These are phyloP conservation scores for Terfezia boudieri DNA, from an alignment of 495 filamentous ascomycete species.

Conservation along the genomic window DNA sequence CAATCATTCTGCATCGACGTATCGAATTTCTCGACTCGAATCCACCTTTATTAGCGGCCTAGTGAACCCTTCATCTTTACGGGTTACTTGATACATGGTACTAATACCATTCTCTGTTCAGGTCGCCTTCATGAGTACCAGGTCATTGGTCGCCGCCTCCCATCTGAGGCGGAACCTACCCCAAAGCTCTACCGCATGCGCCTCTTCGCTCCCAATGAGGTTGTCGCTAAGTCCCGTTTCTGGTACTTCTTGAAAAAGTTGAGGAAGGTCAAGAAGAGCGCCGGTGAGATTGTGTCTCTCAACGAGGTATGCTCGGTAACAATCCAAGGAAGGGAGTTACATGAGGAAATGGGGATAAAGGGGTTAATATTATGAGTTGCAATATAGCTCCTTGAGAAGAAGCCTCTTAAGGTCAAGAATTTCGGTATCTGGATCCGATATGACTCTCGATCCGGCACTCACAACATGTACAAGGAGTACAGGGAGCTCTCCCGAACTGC, in stretches of 20 bases:
- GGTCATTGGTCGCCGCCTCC: slow-evolving; percentile 98
- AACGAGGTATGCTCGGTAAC: slow-evolving; percentile 52
- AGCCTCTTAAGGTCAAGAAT: slow-evolving; percentile 98
- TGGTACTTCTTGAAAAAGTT: slow-evolving; percentile 99
- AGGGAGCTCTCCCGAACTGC: slow-evolving; percentile 88
- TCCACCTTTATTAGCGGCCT: too few species aligned
- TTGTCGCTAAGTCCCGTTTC: slow-evolving; percentile 97
- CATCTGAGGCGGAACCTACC: slow-evolving; percentile 78
- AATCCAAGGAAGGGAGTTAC: not conserved
- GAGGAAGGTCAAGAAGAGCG: slow-evolving; percentile 98
- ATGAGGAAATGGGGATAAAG: not conserved
- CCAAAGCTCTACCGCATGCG: slow-evolving; percentile 99
- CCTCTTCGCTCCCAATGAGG: slow-evolving; percentile 92
- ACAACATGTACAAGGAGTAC: slow-evolving; percentile 99
- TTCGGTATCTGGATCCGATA: slow-evolving; percentile 99
- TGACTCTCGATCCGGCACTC: slow-evolving; percentile 96
- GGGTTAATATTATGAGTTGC: not conserved
- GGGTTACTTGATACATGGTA: too few species aligned
- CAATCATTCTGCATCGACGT: too few species aligned
- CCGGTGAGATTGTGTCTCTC: slow-evolving; percentile 92
- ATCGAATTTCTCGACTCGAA: too few species aligned
- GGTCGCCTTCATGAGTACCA: slow-evolving; percentile 95
- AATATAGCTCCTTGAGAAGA: slow-evolving; percentile 84
- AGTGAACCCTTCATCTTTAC: too few species aligned
- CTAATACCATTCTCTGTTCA: too few species aligned